phyloP scores from a whole-genome alignment of 2,329 filamentous ascomycete genomes.

The Curvularia eragrostidis region DNA sequence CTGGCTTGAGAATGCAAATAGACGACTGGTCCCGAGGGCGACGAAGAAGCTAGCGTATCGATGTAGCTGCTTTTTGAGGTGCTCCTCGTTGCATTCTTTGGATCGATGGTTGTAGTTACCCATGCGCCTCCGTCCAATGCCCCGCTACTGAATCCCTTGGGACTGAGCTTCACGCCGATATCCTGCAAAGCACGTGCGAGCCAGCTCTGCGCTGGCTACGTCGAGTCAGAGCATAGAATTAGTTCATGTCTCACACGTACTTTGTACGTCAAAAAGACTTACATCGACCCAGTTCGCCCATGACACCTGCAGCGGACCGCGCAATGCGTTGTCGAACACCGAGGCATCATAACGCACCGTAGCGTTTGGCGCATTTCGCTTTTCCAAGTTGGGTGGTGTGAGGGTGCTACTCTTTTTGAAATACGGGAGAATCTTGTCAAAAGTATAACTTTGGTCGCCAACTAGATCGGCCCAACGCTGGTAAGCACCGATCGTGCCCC shows the following conservation, averaged over 20 bases:
- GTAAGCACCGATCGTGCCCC: constrained; percentile 30
- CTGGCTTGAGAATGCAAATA: constrained; percentile 23
- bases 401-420: constrained; percentile 40
- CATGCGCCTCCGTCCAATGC: constrained; percentile 29
- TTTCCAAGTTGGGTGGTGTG: constrained; percentile 35
- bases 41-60: constrained; percentile 11
- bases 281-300: constrained; percentile 37
- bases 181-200: constrained; percentile 30
- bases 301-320: constrained; percentile 34
- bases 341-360: constrained; percentile 27
- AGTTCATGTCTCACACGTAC: neutral
- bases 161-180: constrained; percentile 26
- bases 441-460: constrained; percentile 41
- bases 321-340: constrained; percentile 22
- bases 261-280: neutral
- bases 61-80: constrained; percentile 32
- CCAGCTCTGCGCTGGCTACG: constrained; percentile 30
- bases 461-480: constrained; percentile 42
- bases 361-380: constrained; percentile 27
- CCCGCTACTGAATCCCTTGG: constrained; percentile 33
- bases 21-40: constrained; percentile 13
- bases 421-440: constrained; percentile 35
- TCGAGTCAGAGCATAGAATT: neutral
- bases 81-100: constrained; percentile 28
- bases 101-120: constrained; percentile 42